Conservation (phyloP, 768 basidiomycete genomes). For the Hortiboletus campestris region DNA sequence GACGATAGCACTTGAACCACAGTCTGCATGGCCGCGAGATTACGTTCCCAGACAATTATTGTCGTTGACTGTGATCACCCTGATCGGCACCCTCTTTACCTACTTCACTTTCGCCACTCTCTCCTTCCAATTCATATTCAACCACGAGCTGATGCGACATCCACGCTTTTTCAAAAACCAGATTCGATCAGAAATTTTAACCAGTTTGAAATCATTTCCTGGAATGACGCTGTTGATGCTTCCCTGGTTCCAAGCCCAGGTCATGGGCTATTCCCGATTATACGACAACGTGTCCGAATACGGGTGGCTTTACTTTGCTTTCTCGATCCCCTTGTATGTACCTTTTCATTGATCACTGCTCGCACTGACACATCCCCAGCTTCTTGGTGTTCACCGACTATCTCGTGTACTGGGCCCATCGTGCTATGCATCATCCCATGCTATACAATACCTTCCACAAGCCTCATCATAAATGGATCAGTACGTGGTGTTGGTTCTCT, state of each 20-base stretch:
- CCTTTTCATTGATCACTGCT: neutral
- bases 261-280: conserved; percentile 75
- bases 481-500: conserved; percentile 43
- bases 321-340: conserved; percentile 68
- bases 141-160: conserved; percentile 93
- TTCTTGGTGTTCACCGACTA: conserved; percentile 91
- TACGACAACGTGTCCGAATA: conserved; percentile 81
- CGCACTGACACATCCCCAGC: conserved; percentile 31
- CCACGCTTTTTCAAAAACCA: conserved; percentile 92
- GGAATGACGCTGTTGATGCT: conserved; percentile 79
- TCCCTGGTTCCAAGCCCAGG: conserved; percentile 93
- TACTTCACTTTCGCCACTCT: conserved; percentile 88
- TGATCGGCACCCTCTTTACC: conserved; percentile 77
- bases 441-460: conserved; percentile 94
- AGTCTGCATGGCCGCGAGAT: conserved; percentile 84
- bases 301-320: conserved; percentile 68
- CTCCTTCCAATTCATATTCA: conserved; percentile 86
- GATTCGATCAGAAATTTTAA: conserved; percentile 73
- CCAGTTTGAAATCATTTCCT: conserved; percentile 76
- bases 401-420: conserved; percentile 93
- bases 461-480: conserved; percentile 98
- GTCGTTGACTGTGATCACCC: conserved; percentile 69
- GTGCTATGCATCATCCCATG: conserved; percentile 78
- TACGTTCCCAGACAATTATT: conserved; percentile 75
- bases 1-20: conserved; percentile 33